Evolutionary conservation across 2,329 filamentous ascomycete species (phyloP).

Genomic region (Shiraia sp.): DNA sequence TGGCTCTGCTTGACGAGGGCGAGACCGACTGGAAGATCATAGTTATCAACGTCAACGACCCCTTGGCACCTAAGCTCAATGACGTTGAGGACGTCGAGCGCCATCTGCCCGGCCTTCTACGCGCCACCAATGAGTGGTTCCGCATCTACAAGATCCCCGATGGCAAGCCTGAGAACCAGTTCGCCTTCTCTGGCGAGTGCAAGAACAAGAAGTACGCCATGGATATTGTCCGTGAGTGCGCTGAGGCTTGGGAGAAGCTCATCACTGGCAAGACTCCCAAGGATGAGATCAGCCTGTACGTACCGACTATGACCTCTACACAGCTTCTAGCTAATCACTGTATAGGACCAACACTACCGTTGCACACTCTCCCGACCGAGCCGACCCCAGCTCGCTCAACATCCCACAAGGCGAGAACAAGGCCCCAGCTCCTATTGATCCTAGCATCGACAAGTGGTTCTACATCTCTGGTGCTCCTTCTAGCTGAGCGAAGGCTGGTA

Average conservation of each 20-base stretch:
- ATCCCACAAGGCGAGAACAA: conserved; percentile 82
- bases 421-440: conserved; percentile 84
- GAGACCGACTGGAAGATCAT: conserved; percentile 99
- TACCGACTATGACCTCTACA: conserved; percentile 39
- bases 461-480: conserved; percentile 96
- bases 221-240: conserved; percentile 94
- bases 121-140: conserved; percentile 99
- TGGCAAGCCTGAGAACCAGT: conserved; percentile 99
- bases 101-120: conserved; percentile 93
- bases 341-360: conserved; percentile 81
- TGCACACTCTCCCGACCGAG: conserved; percentile 71
- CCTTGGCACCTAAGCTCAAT: conserved; percentile 93
- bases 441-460: conserved; percentile 99
- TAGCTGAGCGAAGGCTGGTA: too few relatives aligned
- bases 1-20: conserved; percentile 98
- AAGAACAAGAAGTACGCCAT: conserved; percentile 99
- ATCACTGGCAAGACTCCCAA: conserved; percentile 84
- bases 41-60: conserved; percentile 98
- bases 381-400: conserved; percentile 70
- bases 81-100: conserved; percentile 99
- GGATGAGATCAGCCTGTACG: conserved; percentile 81
- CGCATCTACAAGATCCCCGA: conserved; percentile 99
- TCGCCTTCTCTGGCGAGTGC: conserved; percentile 99
- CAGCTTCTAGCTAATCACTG: conserved; percentile 18
- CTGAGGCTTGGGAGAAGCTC: conserved; percentile 95